Evolutionary conservation across 2,329 filamentous ascomycete genomes (phyloP), one percentile per base, ranked within the genome.

Genomic region (Talaromyces sp.): DNA sequence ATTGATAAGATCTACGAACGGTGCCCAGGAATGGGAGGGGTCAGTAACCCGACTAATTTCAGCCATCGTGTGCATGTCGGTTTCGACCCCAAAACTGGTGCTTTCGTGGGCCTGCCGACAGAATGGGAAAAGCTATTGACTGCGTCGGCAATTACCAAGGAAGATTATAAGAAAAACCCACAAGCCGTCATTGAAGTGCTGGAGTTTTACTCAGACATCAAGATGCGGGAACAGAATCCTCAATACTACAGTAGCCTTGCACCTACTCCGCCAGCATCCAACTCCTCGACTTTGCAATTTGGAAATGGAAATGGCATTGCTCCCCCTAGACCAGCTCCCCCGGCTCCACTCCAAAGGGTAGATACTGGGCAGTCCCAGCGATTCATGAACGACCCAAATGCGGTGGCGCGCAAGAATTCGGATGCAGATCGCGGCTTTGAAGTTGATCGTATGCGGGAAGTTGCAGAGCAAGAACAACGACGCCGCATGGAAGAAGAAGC

Each of bases 11-110:
- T 99, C 70, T 98, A 98, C 76, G 93, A 94, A 71, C 90, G 94
- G 69, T 98, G 94, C 77, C 95, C 95, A 19, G 94, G 92, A 68
- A 97, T 98, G 92, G 93, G 95, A 67, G 95, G 95, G 71, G 95
- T 99, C 64, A 97, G 94, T 80, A 97, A 98, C 78, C 95, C 95
- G 6, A 98, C 95, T 69, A 97, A 98, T 82, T 99, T 99, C 81
- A 93, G 91, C 27, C 95, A 99, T 76, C 90, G 93, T 56, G 93
- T 99, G 27, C 95, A 99, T 76, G 95, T 99, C 70, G 95, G 95
- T 66, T 99, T 98, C 75, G 95, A 99, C 76, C 93, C 94, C 31
- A 90, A 93, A 72, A 97, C 92, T 2, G 95, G 95, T 68, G 93
- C 95, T 70, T 99, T 99, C 73, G 92, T 96, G 57, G 95, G 95